These are phyloP conservation scores for Kodamaea lidongshanica DNA, from an alignment of 805 yeast genomes.

Conservation along the genomic window DNA sequence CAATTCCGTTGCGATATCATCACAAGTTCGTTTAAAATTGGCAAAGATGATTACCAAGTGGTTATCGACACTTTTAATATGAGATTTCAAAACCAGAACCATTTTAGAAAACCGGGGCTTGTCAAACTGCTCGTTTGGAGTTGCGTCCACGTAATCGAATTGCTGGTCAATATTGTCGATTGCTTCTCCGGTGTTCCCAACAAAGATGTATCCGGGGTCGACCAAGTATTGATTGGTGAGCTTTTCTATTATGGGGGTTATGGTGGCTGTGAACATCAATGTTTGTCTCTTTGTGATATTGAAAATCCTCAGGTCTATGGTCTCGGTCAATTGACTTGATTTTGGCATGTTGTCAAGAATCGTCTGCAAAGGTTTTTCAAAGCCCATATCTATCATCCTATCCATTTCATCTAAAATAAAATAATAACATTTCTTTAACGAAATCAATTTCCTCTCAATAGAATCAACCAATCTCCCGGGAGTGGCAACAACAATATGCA, in stretches of 20 bases:
- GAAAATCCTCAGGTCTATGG: conserved; percentile 35
- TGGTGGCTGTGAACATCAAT: conserved; percentile 92
- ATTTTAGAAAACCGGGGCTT: conserved; percentile 39
- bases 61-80: conserved; percentile 33
- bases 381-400: conserved; percentile 92
- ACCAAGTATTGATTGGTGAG: conserved; percentile 57
- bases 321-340: conserved; percentile 16
- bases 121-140: conserved; percentile 30
- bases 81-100: conserved; percentile 29
- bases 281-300: conserved; percentile 45
- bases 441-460: conserved; percentile 58
- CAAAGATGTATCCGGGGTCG: conserved; percentile 55
- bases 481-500: conserved; percentile 83
- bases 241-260: conserved; percentile 67
- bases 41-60: conserved; percentile 68
- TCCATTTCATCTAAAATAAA: conserved; percentile 92
- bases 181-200: conserved; percentile 64
- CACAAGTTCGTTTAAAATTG: conserved; percentile 70
- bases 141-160: conserved; percentile 36
- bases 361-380: conserved; percentile 68
- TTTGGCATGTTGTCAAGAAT: conserved; percentile 54
- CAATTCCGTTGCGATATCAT: conserved; percentile 51
- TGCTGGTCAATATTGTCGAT: conserved; percentile 65
- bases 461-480: conserved; percentile 90
- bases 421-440: conserved; percentile 54